A percentile compares a stretch with the other conserved stretches of the same genome.
phyloP scores from a whole-genome alignment of 2,329 filamentous ascomycete genomes.

The Grosmannia huntii region DNA sequence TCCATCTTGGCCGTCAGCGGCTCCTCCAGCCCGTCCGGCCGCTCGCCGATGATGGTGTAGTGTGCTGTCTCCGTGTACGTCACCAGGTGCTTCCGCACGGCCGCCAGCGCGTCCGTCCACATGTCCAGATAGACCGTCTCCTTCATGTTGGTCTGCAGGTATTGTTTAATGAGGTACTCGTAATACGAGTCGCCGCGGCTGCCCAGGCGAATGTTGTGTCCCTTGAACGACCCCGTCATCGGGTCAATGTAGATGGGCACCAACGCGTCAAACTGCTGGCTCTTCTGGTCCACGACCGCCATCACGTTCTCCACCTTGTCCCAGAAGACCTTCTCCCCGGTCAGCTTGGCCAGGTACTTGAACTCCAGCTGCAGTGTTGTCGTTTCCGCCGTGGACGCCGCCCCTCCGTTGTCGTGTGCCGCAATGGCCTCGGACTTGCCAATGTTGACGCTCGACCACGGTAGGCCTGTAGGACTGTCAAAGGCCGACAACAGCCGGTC shows the following conservation, averaged over 20 bases:
- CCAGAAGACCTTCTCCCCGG: constrained; percentile 88
- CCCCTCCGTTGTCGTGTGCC: constrained; percentile 74
- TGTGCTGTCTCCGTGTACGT: constrained; percentile 72
- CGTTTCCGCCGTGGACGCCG: constrained; percentile 87
- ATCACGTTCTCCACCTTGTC: constrained; percentile 84
- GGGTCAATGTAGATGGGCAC: constrained; percentile 87
- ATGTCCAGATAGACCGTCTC: constrained; percentile 81
- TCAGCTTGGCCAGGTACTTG: constrained; percentile 92
- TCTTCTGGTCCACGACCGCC: constrained; percentile 77
- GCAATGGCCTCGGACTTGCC: constrained; percentile 61
- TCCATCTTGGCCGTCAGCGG: constrained; percentile 84
- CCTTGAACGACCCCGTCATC: constrained; percentile 63
- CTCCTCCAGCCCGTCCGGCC: constrained; percentile 57
- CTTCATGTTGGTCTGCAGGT: constrained; percentile 78
- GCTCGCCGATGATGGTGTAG: constrained; percentile 83
- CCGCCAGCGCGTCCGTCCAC: constrained; percentile 78
- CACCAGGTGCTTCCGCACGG: constrained; percentile 82
- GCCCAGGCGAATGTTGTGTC: constrained; percentile 77
- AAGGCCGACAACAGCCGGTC: constrained; percentile 81
- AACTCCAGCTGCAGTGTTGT: constrained; percentile 89
- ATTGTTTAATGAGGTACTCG: constrained; percentile 98
- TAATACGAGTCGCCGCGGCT: constrained; percentile 97
- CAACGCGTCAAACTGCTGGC: constrained; percentile 62
- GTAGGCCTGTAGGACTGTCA: constrained; percentile 74
- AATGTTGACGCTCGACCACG: constrained; percentile 82